These are phyloP conservation scores for Aspergillus proliferans DNA, from an alignment of 2,329 filamentous ascomycete genomes.

Conservation along the genomic window DNA sequence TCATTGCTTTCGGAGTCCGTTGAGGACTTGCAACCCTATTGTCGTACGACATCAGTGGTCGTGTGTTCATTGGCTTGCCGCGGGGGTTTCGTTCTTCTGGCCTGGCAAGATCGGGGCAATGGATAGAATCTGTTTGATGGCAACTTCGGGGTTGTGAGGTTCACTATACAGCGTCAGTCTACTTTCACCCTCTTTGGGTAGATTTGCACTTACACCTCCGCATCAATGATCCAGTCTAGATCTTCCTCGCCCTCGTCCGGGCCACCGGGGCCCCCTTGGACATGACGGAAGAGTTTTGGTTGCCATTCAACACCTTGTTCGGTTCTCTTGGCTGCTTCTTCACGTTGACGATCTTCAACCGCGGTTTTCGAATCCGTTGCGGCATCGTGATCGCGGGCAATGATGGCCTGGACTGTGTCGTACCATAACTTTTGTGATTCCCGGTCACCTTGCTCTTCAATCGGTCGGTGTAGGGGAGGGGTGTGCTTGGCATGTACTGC, in stretches of 20 bases:
- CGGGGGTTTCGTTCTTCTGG: slow-evolving; percentile 47
- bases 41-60: background rate
- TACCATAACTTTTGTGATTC: slow-evolving; percentile 88
- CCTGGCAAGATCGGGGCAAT: slow-evolving; percentile 81
- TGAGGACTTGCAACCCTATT: background rate
- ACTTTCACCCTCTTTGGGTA: background rate
- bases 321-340: slow-evolving; percentile 73
- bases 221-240: slow-evolving; percentile 91
- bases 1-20: background rate
- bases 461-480: slow-evolving; percentile 64
- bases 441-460: slow-evolving; percentile 79
- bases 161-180: slow-evolving; percentile 43
- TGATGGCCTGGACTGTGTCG: slow-evolving; percentile 73
- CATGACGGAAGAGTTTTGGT: slow-evolving; percentile 73
- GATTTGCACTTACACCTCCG: slow-evolving; percentile 60
- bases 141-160: slow-evolving; percentile 58
- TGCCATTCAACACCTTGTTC: slow-evolving; percentile 81
- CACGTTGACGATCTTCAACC: slow-evolving; percentile 86
- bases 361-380: slow-evolving; percentile 96
- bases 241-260: slow-evolving; percentile 77
- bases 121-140: slow-evolving; percentile 74
- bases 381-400: slow-evolving; percentile 74
- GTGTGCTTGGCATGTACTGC: slow-evolving; percentile 72
- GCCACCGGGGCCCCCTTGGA: slow-evolving; percentile 64
- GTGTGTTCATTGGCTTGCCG: background rate